Conservation (phyloP, 2,329 filamentous ascomycete species). For the Claviceps cyperi region DNA sequence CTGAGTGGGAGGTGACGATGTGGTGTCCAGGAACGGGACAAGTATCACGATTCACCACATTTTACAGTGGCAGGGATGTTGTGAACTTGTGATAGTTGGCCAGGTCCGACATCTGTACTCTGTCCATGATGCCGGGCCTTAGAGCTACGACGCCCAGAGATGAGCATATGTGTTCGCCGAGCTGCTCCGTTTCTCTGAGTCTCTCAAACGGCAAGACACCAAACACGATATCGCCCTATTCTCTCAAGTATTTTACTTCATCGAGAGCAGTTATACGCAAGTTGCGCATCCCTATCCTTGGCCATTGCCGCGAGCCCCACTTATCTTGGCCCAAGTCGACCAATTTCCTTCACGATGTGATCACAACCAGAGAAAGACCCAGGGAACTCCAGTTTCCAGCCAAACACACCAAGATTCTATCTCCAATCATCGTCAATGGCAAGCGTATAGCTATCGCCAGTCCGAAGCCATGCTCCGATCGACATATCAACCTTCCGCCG, state of each 20-base stretch:
- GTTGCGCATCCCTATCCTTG: neutral
- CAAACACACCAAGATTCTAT: neutral
- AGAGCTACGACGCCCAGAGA: too few relatives aligned
- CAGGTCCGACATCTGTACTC: too few relatives aligned
- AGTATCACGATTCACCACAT: neutral
- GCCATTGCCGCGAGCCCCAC: neutral
- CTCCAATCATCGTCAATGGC: neutral
- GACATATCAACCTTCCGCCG: conserved; percentile 49
- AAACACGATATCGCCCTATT: too few relatives aligned
- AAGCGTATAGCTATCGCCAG: neutral
- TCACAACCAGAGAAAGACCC: neutral
- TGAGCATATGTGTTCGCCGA: too few relatives aligned
- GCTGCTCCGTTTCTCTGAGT: too few relatives aligned
- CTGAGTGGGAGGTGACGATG: neutral
- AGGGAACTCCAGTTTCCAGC: neutral
- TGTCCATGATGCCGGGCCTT: too few relatives aligned
- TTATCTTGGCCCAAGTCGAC: neutral
- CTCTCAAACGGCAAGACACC: too few relatives aligned
- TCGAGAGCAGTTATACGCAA: neutral
- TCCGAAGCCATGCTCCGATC: conserved; percentile 52
- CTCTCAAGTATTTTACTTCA: too few relatives aligned
- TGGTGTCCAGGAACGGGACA: neutral
- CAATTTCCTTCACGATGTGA: too few relatives aligned
- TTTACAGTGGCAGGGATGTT: neutral
- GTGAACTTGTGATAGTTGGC: too few relatives aligned